Evolutionary conservation across 768 basidiomycete genomes (phyloP).

Genomic region (Collybia nuda): DNA sequence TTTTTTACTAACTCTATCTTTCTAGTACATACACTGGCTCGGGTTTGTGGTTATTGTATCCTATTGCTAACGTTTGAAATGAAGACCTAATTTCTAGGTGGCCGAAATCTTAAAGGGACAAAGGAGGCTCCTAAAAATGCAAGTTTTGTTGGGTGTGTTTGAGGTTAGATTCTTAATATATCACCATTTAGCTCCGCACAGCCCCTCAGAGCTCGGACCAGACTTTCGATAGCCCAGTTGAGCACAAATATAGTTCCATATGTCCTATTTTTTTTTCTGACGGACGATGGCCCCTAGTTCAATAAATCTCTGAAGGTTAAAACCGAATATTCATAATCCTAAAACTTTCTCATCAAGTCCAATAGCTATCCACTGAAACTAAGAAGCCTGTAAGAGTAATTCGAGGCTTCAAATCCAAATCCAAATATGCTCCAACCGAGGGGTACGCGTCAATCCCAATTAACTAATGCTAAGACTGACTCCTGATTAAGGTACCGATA

Average conservation of each 20-base stretch:
- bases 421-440: conserved; percentile 75
- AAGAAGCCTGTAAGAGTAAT: conserved; percentile 85
- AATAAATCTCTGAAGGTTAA: conserved; percentile 70
- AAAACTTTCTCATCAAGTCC: neutral
- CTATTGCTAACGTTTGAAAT: neutral
- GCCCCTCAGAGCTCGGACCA: conserved; percentile 87
- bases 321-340: too few relatives aligned
- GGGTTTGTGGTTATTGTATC: conserved; percentile 35
- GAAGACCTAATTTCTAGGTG: conserved; percentile 46
- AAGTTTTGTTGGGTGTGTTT: conserved; percentile 14
- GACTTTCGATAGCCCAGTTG: conserved; percentile 64
- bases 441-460: conserved; percentile 45
- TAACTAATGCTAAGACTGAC: neutral
- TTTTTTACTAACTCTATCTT: neutral
- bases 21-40: conserved; percentile 79
- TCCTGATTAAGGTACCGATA: conserved; percentile 69
- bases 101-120: conserved; percentile 86
- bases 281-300: conserved; percentile 29
- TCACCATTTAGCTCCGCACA: conserved; percentile 71
- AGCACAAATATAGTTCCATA: conserved; percentile 4
- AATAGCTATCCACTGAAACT: conserved; percentile 73
- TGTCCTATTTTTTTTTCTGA: neutral
- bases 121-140: conserved; percentile 84
- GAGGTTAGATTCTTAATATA: neutral
- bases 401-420: conserved; percentile 76